These are phyloP conservation scores for Vigna unguiculata DNA, from an alignment of 306 rosid genomes.

Conservation along the genomic window DNA sequence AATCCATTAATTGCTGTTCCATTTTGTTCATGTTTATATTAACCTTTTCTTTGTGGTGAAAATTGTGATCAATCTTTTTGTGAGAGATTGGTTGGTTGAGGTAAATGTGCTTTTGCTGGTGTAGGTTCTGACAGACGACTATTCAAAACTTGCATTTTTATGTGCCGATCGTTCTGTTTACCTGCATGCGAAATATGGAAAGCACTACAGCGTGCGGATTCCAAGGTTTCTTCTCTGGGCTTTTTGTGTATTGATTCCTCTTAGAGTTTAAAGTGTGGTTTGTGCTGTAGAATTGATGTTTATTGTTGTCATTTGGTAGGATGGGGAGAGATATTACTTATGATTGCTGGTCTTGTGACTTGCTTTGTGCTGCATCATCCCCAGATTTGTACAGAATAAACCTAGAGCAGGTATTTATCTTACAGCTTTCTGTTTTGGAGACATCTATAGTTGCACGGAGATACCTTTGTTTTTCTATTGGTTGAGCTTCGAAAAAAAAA, in stretches of 20 bases:
- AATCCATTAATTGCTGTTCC: too few species aligned
- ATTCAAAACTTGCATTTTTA: constrained; percentile 90
- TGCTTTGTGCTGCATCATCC: constrained; percentile 98
- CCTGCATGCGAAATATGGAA: constrained; percentile 95
- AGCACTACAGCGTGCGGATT: constrained; percentile 83
- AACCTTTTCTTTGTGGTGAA: neutral
- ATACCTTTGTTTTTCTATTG: constrained; percentile 22
- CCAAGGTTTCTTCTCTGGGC: constrained; percentile 71
- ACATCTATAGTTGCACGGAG: constrained; percentile 1
- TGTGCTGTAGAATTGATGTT: neutral
- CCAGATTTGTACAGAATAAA: constrained; percentile 91
- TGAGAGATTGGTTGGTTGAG: constrained; percentile 13
- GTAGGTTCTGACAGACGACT: constrained; percentile 83
- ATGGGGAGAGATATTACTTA: constrained; percentile 88
- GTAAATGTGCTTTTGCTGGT: constrained; percentile 37
- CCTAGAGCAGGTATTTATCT: constrained; percentile 76
- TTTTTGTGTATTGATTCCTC: constrained; percentile 35
- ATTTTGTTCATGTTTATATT: neutral
- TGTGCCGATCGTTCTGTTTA: constrained; percentile 87
- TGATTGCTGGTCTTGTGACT: constrained; percentile 94
- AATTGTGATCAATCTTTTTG: neutral
- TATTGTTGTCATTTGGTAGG: constrained; percentile 59
- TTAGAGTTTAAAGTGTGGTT: constrained; percentile 19
- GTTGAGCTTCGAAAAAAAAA: constrained; percentile 7
- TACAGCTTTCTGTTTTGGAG: constrained; percentile 20